These are phyloP conservation scores for Globisporangium echinulatum DNA, from an alignment of 352 stramenopile genomes.

Conservation along the genomic window DNA sequence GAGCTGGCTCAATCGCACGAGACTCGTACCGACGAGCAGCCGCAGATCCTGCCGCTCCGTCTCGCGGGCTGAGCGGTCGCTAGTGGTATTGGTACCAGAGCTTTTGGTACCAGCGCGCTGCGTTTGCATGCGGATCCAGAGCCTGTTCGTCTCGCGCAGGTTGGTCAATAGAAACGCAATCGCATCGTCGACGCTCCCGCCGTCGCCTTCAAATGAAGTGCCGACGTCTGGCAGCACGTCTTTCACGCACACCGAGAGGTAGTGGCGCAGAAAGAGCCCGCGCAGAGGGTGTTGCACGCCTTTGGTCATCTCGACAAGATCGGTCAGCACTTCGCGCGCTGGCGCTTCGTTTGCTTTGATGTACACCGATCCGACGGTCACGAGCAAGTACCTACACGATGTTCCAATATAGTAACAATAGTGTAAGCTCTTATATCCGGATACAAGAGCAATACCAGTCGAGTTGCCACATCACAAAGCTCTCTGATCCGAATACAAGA, in stretches of 20 bases:
- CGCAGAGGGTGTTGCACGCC: slow-evolving; percentile 98
- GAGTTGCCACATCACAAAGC: too few species aligned
- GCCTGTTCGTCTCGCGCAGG: slow-evolving; percentile 96
- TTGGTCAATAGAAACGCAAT: slow-evolving; percentile 97
- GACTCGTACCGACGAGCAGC: slow-evolving; percentile 96
- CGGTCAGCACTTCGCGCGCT: slow-evolving; percentile 91
- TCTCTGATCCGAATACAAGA: not conserved
- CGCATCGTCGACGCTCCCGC: slow-evolving; percentile 80
- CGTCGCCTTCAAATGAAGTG: slow-evolving; percentile 61
- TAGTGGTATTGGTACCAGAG: slow-evolving; percentile 30
- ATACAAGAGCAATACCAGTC: not conserved
- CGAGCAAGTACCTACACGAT: slow-evolving; percentile 86
- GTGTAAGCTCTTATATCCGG: not conserved
- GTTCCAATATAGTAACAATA: too few species aligned
- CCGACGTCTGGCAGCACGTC: slow-evolving; percentile 93
- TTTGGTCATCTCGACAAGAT: slow-evolving; percentile 98
- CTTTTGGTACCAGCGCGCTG: slow-evolving; percentile 40
- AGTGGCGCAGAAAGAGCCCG: slow-evolving; percentile 98
- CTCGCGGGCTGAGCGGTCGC: slow-evolving; percentile 73
- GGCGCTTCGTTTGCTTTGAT: slow-evolving; percentile 83
- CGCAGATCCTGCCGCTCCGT: slow-evolving; percentile 92
- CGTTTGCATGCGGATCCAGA: slow-evolving; percentile 99
- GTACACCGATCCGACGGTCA: slow-evolving; percentile 94
- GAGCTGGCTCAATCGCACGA: slow-evolving; percentile 95
- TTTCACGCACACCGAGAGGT: slow-evolving; percentile 88